These are phyloP conservation scores for Plenodomus lindquistii DNA, from an alignment of 2,329 filamentous ascomycete species.

Conservation along the genomic window DNA sequence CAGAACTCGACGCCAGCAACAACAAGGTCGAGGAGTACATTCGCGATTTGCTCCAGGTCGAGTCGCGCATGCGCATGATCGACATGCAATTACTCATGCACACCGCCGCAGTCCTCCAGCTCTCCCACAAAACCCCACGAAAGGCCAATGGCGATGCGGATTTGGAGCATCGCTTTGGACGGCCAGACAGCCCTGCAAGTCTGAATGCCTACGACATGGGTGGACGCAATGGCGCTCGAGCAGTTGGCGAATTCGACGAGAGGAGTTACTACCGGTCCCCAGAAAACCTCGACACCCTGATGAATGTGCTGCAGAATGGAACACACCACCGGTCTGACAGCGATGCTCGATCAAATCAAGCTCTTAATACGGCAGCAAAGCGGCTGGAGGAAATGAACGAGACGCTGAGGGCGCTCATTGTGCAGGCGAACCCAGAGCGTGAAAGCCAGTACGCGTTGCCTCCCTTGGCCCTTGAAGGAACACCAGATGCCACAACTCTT, in stretches of 20 bases:
- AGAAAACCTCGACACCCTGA: slow-evolving; percentile 63
- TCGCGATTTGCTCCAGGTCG: slow-evolving; percentile 75
- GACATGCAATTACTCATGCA: slow-evolving; percentile 82
- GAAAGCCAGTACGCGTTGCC: slow-evolving; percentile 38
- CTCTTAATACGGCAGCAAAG: slow-evolving; percentile 65
- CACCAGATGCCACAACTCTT: slow-evolving; percentile 35
- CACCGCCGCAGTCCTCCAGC: slow-evolving; percentile 87
- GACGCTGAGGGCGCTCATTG: slow-evolving; percentile 68
- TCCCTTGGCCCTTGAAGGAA: slow-evolving; percentile 22
- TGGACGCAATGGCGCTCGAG: slow-evolving; percentile 53
- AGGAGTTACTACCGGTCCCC: slow-evolving; percentile 72
- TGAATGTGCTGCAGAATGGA: slow-evolving; percentile 44
- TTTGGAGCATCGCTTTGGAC: slow-evolving; percentile 36
- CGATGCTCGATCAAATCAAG: slow-evolving; percentile 47
- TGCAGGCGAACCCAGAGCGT: slow-evolving; percentile 62
- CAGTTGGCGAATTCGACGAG: slow-evolving; percentile 74
- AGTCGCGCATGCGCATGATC: slow-evolving; percentile 73
- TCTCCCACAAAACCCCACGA: slow-evolving; percentile 78
- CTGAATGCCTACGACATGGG: slow-evolving; percentile 70
- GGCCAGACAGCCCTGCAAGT: slow-evolving; percentile 77
- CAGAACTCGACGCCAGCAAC: slow-evolving; percentile 73
- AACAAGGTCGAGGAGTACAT: slow-evolving; percentile 85
- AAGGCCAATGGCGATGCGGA: slow-evolving; percentile 58
- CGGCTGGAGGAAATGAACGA: slow-evolving; percentile 70
- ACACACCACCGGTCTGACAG: slow-evolving; percentile 33